phyloP scores from a whole-genome alignment of 129 eudicot species.

The Silybum marianum region DNA sequence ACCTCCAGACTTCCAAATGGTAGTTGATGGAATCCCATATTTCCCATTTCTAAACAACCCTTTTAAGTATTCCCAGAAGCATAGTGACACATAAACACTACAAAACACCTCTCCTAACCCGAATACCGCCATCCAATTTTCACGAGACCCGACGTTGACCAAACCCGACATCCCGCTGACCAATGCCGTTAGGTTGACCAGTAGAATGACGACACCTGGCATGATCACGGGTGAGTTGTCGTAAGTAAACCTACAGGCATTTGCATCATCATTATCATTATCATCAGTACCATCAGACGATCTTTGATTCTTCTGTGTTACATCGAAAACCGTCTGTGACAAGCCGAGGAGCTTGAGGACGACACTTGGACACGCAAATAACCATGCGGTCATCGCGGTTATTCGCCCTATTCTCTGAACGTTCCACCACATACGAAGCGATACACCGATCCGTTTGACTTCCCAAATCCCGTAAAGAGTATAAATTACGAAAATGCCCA shows the following conservation, averaged over 20 bases:
- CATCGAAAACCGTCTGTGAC: slow-evolving; percentile 43
- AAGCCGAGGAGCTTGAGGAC: slow-evolving; percentile 44
- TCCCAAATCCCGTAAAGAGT: slow-evolving; percentile 42
- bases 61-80: slow-evolving; percentile 50
- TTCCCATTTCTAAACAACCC: slow-evolving; percentile 56
- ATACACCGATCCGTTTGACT: slow-evolving; percentile 25
- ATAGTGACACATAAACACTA: slow-evolving; percentile 29
- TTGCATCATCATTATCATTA: background rate
- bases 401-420: slow-evolving; percentile 52
- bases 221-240: slow-evolving; percentile 48
- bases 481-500: slow-evolving; percentile 34
- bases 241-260: slow-evolving; percentile 42
- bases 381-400: slow-evolving; percentile 38
- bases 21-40: slow-evolving; percentile 47
- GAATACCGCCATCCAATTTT: background rate
- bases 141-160: slow-evolving; percentile 4
- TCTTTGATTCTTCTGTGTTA: slow-evolving; percentile 48
- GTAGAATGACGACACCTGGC: slow-evolving; percentile 40
- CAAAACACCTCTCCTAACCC: slow-evolving; percentile 43
- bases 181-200: slow-evolving; percentile 48
- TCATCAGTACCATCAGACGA: slow-evolving; percentile 2
- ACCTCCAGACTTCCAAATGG: slow-evolving; percentile 43
- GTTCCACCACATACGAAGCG: slow-evolving; percentile 62
- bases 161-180: slow-evolving; percentile 23
- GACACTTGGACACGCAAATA: slow-evolving; percentile 36